Conservation (phyloP, 164 flowering plant genomes). For the Kalanchoe fedtschenkoi region DNA sequence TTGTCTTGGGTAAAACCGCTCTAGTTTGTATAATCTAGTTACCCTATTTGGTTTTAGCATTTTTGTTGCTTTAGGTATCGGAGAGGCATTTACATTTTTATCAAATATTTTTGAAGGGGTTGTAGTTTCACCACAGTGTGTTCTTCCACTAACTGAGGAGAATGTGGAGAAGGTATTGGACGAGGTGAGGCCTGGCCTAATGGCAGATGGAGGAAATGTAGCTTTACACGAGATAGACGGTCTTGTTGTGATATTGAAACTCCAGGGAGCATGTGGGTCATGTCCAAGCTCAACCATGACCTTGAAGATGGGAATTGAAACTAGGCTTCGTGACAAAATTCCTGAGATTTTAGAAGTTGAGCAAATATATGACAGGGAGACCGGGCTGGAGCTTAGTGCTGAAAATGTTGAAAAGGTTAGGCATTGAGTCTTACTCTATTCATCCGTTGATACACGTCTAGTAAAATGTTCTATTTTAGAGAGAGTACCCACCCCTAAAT, state of each 20-base stretch:
- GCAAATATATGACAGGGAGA: constrained; percentile 76
- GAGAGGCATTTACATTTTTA: no score
- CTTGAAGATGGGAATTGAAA: constrained; percentile 78
- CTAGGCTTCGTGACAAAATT: constrained; percentile 68
- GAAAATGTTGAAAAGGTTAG: constrained; percentile 83
- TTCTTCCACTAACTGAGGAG: constrained; percentile 76
- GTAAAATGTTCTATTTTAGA: background rate
- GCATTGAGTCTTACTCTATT: background rate
- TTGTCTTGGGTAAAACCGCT: no score
- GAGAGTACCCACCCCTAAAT: background rate
- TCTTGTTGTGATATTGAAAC: constrained; percentile 72
- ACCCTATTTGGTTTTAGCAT: no score
- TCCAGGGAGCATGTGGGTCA: constrained; percentile 95
- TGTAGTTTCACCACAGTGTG: constrained; percentile 34
- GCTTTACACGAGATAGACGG: constrained; percentile 86
- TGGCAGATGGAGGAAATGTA: constrained; percentile 99
- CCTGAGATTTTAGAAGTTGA: constrained; percentile 87
- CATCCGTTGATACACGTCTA: no score
- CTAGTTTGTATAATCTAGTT: no score
- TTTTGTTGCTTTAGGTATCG: no score
- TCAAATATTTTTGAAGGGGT: constrained; percentile 17
- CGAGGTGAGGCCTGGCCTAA: constrained; percentile 68
- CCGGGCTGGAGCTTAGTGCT: constrained; percentile 74
- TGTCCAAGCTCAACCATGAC: constrained; percentile 96
- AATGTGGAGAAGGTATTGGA: constrained; percentile 85